Evolutionary conservation across 1,284 basidiomycete species (phyloP).

Genomic region (Trametes polyzona): DNA sequence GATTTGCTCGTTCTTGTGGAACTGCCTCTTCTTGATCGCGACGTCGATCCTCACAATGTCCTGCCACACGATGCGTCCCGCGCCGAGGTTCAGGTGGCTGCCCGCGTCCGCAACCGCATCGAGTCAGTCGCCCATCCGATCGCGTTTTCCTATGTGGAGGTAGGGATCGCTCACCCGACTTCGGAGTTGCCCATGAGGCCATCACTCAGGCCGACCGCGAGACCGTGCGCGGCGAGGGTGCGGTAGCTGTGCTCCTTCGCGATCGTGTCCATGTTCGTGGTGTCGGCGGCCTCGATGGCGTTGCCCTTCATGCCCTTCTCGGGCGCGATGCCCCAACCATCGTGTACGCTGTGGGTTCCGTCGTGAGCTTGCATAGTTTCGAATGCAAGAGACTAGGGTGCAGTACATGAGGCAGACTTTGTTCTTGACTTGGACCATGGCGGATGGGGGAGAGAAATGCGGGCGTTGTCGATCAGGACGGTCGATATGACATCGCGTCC

Average conservation of each 20-base stretch:
- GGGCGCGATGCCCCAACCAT: conserved; percentile 87
- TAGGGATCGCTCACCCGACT: conserved; percentile 71
- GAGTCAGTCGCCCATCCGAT: conserved; percentile 2
- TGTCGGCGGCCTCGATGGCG: conserved; percentile 82
- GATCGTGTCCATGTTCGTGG: conserved; percentile 87
- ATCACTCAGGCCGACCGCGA: conserved; percentile 86
- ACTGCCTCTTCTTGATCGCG: conserved; percentile 84
- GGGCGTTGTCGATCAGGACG: neutral
- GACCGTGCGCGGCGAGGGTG: conserved; percentile 80
- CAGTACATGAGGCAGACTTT: conserved; percentile 89
- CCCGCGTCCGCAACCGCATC: neutral
- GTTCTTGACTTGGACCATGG: conserved; percentile 67
- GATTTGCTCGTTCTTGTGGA: conserved; percentile 79
- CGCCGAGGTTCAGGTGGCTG: conserved; percentile 91
- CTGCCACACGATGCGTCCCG: conserved; percentile 92
- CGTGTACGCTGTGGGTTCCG: conserved; percentile 71
- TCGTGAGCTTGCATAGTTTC: neutral
- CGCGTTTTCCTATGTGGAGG: neutral
- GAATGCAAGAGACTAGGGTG: neutral
- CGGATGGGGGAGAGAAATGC: conserved; percentile 2
- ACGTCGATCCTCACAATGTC: conserved; percentile 93
- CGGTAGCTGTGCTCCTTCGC: conserved; percentile 76
- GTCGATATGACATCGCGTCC: neutral
- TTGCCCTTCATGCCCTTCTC: conserved; percentile 78
- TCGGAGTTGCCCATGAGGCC: conserved; percentile 96